These are phyloP conservation scores for Medicago truncatula DNA, from an alignment of 306 rosid species.

Conservation along the genomic window MtrunA17r5.0-ANR NC_053049.1:47538001-47538500, in stretches of 20 bases:
- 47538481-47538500: too few species aligned
- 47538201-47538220: conserved; percentile 22
- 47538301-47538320: background rate
- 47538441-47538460: background rate
- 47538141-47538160: conserved; percentile 26
- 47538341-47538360: background rate
- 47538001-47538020: too few species aligned
- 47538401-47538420: too few species aligned
- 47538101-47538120: conserved; percentile 31
- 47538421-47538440: background rate
- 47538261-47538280: background rate
- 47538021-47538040: background rate
- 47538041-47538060: conserved; percentile 1
- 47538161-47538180: conserved; percentile 8
- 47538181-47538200: conserved; percentile 22
- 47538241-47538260: background rate
- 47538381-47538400: too few species aligned
- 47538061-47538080: conserved; percentile 15
- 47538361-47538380: background rate
- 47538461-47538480: background rate
- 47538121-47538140: background rate
- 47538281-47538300: background rate
- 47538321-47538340: background rate
- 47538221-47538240: conserved; percentile 1
- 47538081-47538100: conserved; percentile 36